Evolutionary conservation across 257 asterid species (phyloP), one percentile per base, ranked within the genome.

Genomic region (Solanum virginianum): DNA sequence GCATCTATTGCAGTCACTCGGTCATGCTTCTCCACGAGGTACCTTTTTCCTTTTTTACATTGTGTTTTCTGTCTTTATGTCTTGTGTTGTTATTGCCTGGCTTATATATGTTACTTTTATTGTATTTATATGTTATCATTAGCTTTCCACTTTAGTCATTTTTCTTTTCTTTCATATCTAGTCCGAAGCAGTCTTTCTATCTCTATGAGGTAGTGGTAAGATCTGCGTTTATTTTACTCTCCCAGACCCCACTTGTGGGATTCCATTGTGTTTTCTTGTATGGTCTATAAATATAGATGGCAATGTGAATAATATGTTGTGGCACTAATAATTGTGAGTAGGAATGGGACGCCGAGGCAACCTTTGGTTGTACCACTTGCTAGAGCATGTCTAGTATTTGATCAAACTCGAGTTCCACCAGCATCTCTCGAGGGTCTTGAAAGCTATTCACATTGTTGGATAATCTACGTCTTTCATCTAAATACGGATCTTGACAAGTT

Each of bases 331-430:
- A 5, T 59, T 47, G 14, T 36, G 18, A 29, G 51, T 71, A 60
- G 84, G 79, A 97, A 97, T 81, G 98, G 98, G 87, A 95, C 99
- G 51, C 99, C 99, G 56, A 92, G 99, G 83, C 99, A 97, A 85
- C 98, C 99, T 88, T 92, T 97, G 85, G 95, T 97, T 81, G 98
- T 97, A 71, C 98, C 98, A 86, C 98, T 95, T 84, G 98, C 98
- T 55, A 92, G 88, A 90, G 98, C 99, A 84, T 83, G 94, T 83
- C 84, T 95, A 88, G 83, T 84, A 80, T 92, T 95, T 89, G 94
- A 95, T 91, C 63, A 92, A 81, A 26, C 89, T 63, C 96, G 97
- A 65, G 97, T 93, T 85, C 97, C 98, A 70, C 93, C 90, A 72
- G 93, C 98, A 54, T 89, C 99, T 53, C 97, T 97, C 80, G 95